Conservation (phyloP, 2,329 filamentous ascomycete genomes). For the Ilyonectria robusta region DNA sequence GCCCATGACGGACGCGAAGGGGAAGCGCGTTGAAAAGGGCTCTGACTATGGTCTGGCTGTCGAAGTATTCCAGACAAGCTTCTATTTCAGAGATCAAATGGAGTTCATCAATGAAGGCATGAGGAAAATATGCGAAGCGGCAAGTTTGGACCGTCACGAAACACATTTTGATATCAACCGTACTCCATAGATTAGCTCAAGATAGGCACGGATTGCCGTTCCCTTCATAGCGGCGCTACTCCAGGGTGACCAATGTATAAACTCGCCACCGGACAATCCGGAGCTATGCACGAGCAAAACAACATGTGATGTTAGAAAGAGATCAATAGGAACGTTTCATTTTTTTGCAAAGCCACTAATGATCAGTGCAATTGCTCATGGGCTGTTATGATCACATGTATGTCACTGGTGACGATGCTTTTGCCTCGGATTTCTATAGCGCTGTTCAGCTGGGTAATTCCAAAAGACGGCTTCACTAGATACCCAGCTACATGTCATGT, state of each 20-base stretch:
- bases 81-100: conserved; percentile 47
- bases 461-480: too few species aligned
- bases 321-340: too few species aligned
- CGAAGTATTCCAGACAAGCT: conserved; percentile 38
- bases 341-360: too few species aligned
- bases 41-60: conserved; percentile 20
- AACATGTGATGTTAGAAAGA: too few species aligned
- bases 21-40: neutral
- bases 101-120: conserved; percentile 46
- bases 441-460: too few species aligned
- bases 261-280: neutral
- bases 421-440: too few species aligned
- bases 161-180: neutral
- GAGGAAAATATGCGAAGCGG: conserved; percentile 37
- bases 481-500: too few species aligned
- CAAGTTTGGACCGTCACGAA: conserved; percentile 34
- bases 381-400: too few species aligned
- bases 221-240: too few species aligned
- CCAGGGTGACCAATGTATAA: neutral
- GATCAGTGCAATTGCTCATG: too few species aligned
- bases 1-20: conserved; percentile 10
- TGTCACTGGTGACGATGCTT: too few species aligned
- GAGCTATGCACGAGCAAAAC: too few species aligned
- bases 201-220: neutral
- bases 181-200: neutral